Evolutionary conservation across 371 early-diverging fungal genomes (phyloP).

Genomic region (Mortierella sp.): DNA sequence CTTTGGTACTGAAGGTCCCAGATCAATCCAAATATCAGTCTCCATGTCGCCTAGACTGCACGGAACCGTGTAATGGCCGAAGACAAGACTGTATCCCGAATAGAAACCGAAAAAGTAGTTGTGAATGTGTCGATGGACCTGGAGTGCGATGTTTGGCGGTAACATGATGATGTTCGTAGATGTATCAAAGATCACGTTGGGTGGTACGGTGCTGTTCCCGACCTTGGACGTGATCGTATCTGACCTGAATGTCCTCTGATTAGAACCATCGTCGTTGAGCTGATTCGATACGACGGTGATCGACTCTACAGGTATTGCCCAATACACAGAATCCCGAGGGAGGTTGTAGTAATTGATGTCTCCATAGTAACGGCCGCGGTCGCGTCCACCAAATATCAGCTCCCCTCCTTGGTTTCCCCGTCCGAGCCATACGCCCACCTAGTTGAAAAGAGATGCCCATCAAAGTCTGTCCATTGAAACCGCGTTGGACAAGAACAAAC

Average conservation of each 20-base stretch:
- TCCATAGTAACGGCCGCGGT: conserved; percentile 15
- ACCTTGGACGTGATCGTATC: too few species aligned
- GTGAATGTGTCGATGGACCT: conserved; percentile 14
- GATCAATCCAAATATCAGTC: conserved; percentile 20
- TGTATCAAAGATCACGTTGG: conserved; percentile 29
- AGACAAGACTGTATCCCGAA: conserved; percentile 16
- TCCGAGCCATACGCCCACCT: conserved; percentile 25
- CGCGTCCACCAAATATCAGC: conserved; percentile 19
- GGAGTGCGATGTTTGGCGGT: conserved; percentile 12
- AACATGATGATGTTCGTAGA: conserved; percentile 21
- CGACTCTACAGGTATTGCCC: conserved; percentile 21
- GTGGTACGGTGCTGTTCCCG: background rate
- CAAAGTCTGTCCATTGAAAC: too few species aligned
- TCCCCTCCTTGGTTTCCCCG: conserved; percentile 18
- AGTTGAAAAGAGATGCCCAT: background rate
- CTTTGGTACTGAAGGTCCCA: background rate
- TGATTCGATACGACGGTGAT: conserved; percentile 9
- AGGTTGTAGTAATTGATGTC: conserved; percentile 14
- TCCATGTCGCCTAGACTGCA: conserved; percentile 12
- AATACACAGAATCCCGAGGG: conserved; percentile 12
- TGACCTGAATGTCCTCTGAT: too few species aligned
- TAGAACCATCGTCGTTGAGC: background rate
- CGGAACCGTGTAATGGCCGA: conserved; percentile 15
- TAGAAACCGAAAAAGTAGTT: conserved; percentile 24
- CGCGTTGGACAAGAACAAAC: too few species aligned